Evolutionary conservation across 2,329 filamentous ascomycete genomes (phyloP).

Genomic region (Microdochium bolleyi): DNA sequence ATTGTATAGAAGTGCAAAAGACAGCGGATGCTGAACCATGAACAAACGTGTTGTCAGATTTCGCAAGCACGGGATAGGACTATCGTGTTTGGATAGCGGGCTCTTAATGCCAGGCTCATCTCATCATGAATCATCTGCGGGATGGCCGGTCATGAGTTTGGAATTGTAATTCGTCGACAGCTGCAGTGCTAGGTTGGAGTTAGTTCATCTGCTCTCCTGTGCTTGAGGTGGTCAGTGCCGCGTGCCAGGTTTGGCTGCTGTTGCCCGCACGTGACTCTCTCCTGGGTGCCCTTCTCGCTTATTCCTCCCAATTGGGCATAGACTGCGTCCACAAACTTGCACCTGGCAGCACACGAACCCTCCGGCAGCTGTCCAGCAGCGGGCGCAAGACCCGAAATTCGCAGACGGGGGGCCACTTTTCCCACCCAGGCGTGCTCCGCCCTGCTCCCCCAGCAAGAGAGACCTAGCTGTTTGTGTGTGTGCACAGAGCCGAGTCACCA

Average conservation of each 20-base stretch:
- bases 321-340: conserved; percentile 12
- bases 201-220: background rate
- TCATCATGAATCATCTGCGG: background rate
- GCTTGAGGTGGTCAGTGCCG: conserved; percentile 1
- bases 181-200: too few relatives aligned
- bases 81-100: too few relatives aligned
- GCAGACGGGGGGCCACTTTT: background rate
- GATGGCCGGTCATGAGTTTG: too few relatives aligned
- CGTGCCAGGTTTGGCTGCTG: background rate
- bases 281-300: conserved; percentile 16
- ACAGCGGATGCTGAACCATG: too few relatives aligned
- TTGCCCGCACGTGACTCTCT: conserved; percentile 12
- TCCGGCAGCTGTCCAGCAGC: conserved; percentile 10
- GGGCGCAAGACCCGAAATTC: conserved; percentile 3
- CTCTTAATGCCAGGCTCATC: too few relatives aligned
- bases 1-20: too few relatives aligned
- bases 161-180: too few relatives aligned
- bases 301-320: conserved; percentile 14
- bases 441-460: background rate
- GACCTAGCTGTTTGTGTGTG: background rate
- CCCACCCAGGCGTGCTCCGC: background rate
- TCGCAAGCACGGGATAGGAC: too few relatives aligned
- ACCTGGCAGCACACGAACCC: background rate
- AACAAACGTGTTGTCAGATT: too few relatives aligned
- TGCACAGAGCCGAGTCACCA: background rate